A percentile compares a stretch with the other conserved stretches of the same genome.
phyloP scores from a whole-genome alignment of 2,329 filamentous ascomycete species.

The Paecilomyces fulvus region DNA sequence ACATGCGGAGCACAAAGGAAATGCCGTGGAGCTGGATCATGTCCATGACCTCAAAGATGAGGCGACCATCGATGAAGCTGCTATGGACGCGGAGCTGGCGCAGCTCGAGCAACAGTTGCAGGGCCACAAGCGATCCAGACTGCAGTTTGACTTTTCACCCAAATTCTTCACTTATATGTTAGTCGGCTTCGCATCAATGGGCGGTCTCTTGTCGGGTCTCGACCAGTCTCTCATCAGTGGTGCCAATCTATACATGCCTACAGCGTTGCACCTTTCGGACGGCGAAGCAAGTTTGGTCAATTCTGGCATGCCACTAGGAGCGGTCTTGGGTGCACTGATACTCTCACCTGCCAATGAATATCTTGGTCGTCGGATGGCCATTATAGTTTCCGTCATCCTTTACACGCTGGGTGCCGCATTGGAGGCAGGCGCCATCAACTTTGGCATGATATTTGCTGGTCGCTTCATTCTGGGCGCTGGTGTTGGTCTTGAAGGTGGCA shows the following conservation, averaged over 20 bases:
- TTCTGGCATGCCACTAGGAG: slow-evolving; percentile 62
- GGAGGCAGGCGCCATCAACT: slow-evolving; percentile 59
- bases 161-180: slow-evolving; percentile 60
- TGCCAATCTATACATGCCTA: slow-evolving; percentile 55
- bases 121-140: slow-evolving; percentile 10
- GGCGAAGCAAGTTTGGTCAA: slow-evolving; percentile 59
- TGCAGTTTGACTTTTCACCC: slow-evolving; percentile 49
- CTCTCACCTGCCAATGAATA: slow-evolving; percentile 60
- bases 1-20: slow-evolving; percentile 17
- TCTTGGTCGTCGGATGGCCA: slow-evolving; percentile 58
- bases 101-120: slow-evolving; percentile 21
- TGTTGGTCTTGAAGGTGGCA: slow-evolving; percentile 65
- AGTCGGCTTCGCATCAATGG: slow-evolving; percentile 66
- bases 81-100: slow-evolving; percentile 22
- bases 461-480: slow-evolving; percentile 62
- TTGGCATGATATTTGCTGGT: slow-evolving; percentile 61
- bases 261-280: slow-evolving; percentile 46
- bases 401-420: slow-evolving; percentile 64
- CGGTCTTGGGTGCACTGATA: slow-evolving; percentile 60
- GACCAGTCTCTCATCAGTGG: slow-evolving; percentile 67
- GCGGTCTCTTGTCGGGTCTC: slow-evolving; percentile 61
- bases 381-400: slow-evolving; percentile 59
- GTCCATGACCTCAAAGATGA: slow-evolving; percentile 13
- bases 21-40: slow-evolving; percentile 18
- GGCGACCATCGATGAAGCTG: slow-evolving; percentile 17